phyloP scores from a whole-genome alignment of 768 basidiomycete species.

The Holtermanniella nyarrowii region DNA sequence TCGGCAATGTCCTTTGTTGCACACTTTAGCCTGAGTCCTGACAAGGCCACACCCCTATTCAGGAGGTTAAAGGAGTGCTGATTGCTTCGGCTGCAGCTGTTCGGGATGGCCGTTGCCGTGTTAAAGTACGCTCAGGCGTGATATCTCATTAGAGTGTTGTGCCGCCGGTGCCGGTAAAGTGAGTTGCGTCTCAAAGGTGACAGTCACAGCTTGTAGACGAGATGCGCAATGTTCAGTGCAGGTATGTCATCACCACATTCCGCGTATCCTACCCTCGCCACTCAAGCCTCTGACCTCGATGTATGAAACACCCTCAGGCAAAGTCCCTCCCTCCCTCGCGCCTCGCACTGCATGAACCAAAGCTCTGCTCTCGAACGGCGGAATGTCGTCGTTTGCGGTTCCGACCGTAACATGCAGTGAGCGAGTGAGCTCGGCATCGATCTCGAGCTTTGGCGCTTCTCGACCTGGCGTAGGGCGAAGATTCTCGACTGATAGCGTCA shows the following conservation, averaged over 20 bases:
- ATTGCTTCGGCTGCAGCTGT: too few species aligned
- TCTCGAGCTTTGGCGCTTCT: conserved; percentile 24
- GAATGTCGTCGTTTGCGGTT: conserved; percentile 49
- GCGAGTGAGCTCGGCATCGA: conserved; percentile 45
- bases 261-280: neutral
- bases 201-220: neutral
- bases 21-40: too few species aligned
- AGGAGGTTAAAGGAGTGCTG: too few species aligned
- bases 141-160: too few species aligned
- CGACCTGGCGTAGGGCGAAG: conserved; percentile 39
- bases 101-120: too few species aligned
- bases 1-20: too few species aligned
- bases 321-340: neutral
- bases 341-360: conserved; percentile 45
- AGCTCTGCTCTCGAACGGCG: conserved; percentile 58
- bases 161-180: too few species aligned
- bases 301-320: neutral
- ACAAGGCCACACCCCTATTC: too few species aligned
- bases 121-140: too few species aligned
- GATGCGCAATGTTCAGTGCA: neutral
- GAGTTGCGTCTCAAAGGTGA: neutral
- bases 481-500: conserved; percentile 65
- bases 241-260: neutral
- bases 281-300: neutral
- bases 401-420: conserved; percentile 82